These are phyloP conservation scores for Cladorrhinum sp. DNA, from an alignment of 2,329 filamentous ascomycete genomes.

Conservation along the genomic window DNA sequence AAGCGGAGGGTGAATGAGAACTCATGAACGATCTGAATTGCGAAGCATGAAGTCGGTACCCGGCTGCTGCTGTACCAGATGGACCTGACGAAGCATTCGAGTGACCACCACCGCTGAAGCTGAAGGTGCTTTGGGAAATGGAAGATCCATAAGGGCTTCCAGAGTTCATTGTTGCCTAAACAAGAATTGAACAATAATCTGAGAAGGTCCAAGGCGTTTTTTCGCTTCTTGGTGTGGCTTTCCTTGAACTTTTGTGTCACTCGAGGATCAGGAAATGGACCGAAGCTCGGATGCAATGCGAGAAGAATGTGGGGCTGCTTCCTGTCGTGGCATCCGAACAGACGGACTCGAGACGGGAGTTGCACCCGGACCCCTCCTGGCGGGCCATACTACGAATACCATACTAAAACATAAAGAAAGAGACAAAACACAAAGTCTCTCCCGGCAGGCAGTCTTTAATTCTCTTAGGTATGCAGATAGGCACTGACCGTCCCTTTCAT, in stretches of 20 bases:
- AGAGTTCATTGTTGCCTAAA: not conserved
- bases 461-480: no score
- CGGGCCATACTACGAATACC: no score
- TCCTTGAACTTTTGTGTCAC: not conserved
- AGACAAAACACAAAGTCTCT: no score
- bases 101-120: not conserved
- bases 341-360: not conserved
- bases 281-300: not conserved
- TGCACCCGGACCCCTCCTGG: no score
- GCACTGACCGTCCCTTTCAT: no score
- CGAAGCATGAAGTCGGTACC: not conserved
- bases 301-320: not conserved
- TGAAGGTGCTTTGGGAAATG: not conserved
- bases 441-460: no score
- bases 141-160: not conserved
- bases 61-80: not conserved
- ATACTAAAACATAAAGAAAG: no score
- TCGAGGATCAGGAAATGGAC: not conserved
- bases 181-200: not conserved
- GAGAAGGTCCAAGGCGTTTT: not conserved
- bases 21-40: slow-evolving; percentile 13
- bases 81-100: slow-evolving; percentile 1
- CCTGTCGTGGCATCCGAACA: not conserved
- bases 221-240: not conserved
- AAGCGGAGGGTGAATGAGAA: slow-evolving; percentile 1